These are phyloP conservation scores for Blastomyces percursus DNA, from an alignment of 2,329 filamentous ascomycete genomes.

Conservation along the genomic window DNA sequence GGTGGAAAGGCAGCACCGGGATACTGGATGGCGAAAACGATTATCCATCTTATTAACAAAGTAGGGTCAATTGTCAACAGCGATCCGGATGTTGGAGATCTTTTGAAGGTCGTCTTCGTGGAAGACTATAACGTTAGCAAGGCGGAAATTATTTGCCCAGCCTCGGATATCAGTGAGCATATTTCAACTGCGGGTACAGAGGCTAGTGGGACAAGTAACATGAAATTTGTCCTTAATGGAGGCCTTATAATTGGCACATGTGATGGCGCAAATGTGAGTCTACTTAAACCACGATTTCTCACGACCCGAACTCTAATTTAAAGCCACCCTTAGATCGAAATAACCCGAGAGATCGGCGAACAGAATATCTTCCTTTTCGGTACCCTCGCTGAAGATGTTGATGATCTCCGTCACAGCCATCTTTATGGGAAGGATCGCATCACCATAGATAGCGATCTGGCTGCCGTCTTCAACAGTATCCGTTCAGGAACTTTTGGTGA, in stretches of 20 bases:
- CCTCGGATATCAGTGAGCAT: slow-evolving; percentile 94
- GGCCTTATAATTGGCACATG: slow-evolving; percentile 96
- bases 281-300: not conserved
- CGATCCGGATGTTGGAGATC: slow-evolving; percentile 80
- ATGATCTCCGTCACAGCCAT: slow-evolving; percentile 85
- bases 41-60: slow-evolving; percentile 91
- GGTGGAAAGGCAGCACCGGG: slow-evolving; percentile 95
- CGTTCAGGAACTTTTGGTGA: slow-evolving; percentile 72
- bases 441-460: slow-evolving; percentile 62
- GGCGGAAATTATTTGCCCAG: slow-evolving; percentile 89
- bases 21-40: slow-evolving; percentile 99
- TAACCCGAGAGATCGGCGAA: slow-evolving; percentile 91
- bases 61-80: slow-evolving; percentile 86
- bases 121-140: slow-evolving; percentile 99
- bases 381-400: slow-evolving; percentile 89
- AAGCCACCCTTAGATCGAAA: slow-evolving; percentile 60
- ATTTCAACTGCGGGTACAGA: slow-evolving; percentile 97
- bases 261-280: slow-evolving; percentile 83
- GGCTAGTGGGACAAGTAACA: slow-evolving; percentile 81
- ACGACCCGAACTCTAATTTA: slow-evolving; percentile 5
- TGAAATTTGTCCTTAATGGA: slow-evolving; percentile 98
- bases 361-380: slow-evolving; percentile 98
- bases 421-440: slow-evolving; percentile 60
- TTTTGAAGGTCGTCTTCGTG: slow-evolving; percentile 93
- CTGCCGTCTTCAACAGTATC: slow-evolving; percentile 75